These are phyloP conservation scores for Naganishia vaughanmartiniae DNA, from an alignment of 768 basidiomycete genomes.

Conservation along the genomic window DNA sequence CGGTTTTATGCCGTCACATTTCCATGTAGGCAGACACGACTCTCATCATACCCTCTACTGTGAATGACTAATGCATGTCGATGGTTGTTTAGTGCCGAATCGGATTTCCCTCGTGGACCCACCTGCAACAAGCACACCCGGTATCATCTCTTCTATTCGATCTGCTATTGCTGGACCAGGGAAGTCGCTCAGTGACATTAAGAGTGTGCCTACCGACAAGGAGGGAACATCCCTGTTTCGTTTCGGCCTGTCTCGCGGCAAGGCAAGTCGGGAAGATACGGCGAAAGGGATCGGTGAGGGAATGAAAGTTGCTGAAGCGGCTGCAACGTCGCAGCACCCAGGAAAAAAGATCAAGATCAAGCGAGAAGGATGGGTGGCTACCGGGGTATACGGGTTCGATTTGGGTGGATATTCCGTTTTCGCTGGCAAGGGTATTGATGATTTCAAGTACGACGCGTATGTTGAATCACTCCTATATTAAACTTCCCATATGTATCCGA, in stretches of 20 bases:
- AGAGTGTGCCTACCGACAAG: not conserved
- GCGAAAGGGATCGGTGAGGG: not conserved
- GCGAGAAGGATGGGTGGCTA: constrained; percentile 18
- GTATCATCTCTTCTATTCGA: constrained; percentile 25
- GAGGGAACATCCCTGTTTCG: not conserved
- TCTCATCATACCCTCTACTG: no score
- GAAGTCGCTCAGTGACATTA: not conserved
- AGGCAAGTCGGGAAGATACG: no score
- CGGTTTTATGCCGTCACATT: constrained; percentile 25
- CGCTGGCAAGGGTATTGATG: constrained; percentile 13
- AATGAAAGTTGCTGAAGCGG: not conserved
- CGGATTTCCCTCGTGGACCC: constrained; percentile 23
- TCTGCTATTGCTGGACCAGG: constrained; percentile 4
- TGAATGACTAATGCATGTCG: not conserved
- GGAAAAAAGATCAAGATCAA: constrained; percentile 18
- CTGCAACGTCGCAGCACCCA: not conserved
- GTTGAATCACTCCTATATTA: not conserved
- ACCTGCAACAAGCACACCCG: constrained; percentile 10
- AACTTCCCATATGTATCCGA: not conserved
- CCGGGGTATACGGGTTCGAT: constrained; percentile 22
- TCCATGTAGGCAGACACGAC: constrained; percentile 9
- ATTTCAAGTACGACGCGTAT: constrained; percentile 20
- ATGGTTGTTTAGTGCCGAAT: not conserved
- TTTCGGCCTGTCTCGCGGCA: not conserved
- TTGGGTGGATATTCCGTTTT: constrained; percentile 18